Evolutionary conservation across 2,329 filamentous ascomycete genomes (phyloP).

Genomic region (Aureobasidium sp.): DNA sequence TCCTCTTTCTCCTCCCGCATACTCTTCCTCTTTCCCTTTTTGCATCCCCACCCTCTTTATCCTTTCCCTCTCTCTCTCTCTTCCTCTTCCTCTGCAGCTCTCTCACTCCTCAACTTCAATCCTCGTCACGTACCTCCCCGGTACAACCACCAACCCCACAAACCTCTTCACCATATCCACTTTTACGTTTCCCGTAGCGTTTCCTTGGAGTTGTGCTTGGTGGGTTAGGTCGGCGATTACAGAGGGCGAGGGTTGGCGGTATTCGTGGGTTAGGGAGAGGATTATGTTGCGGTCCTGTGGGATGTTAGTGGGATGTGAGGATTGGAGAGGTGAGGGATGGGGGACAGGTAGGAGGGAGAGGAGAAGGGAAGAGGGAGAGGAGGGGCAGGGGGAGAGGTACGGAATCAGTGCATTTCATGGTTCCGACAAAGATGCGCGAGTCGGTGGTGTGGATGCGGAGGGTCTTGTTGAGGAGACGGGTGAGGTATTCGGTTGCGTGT

Average conservation of each 20-base stretch:
- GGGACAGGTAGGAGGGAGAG: background rate
- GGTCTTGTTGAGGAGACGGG: slow-evolving; percentile 46
- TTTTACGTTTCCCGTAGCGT: slow-evolving; percentile 37
- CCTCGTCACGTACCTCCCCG: slow-evolving; percentile 73
- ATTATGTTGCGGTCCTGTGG: slow-evolving; percentile 64
- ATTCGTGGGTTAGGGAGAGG: slow-evolving; percentile 78
- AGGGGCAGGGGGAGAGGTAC: slow-evolving; percentile 37
- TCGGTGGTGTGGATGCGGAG: slow-evolving; percentile 74
- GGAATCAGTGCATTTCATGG: slow-evolving; percentile 90
- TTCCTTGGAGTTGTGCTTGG: slow-evolving; percentile 12
- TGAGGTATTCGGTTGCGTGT: slow-evolving; percentile 23
- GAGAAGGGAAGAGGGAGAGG: background rate
- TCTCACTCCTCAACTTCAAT: slow-evolving; percentile 70
- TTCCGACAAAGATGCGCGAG: slow-evolving; percentile 77
- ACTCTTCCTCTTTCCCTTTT: too few species aligned
- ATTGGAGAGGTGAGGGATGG: too few species aligned
- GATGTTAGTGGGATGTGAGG: background rate
- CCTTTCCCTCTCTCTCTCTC: background rate
- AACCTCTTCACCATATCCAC: slow-evolving; percentile 76
- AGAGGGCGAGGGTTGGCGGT: slow-evolving; percentile 56
- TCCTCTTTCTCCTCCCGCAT: background rate
- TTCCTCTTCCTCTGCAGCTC: background rate
- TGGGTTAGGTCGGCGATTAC: slow-evolving; percentile 31
- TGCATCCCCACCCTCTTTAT: too few species aligned
- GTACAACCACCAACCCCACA: slow-evolving; percentile 82